Percentiles rank a stretch among this genome's conserved stretches.
Evolutionary conservation across 139 green algal genomes (phyloP).

Genomic region (Marvania coccoides): DNA sequence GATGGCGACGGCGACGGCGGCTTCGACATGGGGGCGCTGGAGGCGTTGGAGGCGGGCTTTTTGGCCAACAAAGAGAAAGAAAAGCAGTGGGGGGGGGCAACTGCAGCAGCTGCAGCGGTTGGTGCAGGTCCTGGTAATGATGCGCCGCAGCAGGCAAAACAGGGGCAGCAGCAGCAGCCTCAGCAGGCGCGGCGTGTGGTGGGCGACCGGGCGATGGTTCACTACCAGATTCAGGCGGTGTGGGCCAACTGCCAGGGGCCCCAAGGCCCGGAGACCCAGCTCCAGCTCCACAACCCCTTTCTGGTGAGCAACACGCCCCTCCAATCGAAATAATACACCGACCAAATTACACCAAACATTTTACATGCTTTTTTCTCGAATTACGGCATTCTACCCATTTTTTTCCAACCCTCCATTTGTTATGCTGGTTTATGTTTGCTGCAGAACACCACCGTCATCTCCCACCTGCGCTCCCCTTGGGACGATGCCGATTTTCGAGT

Average conservation of each 20-base stretch:
- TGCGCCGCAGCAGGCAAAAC: background rate
- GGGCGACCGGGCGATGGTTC: background rate
- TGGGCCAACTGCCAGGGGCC: background rate
- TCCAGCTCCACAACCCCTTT: background rate
- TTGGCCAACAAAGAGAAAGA: too few relatives aligned
- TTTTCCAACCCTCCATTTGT: too few relatives aligned
- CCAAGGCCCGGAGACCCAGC: background rate
- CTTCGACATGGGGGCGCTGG: background rate
- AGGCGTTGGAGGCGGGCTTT: background rate
- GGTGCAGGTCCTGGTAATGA: too few relatives aligned
- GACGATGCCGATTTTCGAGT: slow-evolving; percentile 27
- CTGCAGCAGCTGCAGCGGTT: background rate
- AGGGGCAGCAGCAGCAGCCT: background rate
- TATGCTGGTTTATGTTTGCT: too few relatives aligned
- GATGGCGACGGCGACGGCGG: background rate
- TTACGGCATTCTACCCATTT: too few relatives aligned
- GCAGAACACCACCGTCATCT: too few relatives aligned
- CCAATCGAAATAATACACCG: too few relatives aligned
- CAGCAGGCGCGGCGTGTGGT: background rate
- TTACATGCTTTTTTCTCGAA: too few relatives aligned
- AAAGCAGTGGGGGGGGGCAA: too few relatives aligned
- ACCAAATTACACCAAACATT: too few relatives aligned
- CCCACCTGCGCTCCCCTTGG: slow-evolving; percentile 51
- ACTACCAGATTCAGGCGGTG: background rate
- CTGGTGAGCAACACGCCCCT: background rate